Percentiles rank a stretch among this genome's conserved stretches.
Evolutionary conservation across 768 basidiomycete genomes (phyloP).

Genomic region (Panaeolus papilionaceus): DNA sequence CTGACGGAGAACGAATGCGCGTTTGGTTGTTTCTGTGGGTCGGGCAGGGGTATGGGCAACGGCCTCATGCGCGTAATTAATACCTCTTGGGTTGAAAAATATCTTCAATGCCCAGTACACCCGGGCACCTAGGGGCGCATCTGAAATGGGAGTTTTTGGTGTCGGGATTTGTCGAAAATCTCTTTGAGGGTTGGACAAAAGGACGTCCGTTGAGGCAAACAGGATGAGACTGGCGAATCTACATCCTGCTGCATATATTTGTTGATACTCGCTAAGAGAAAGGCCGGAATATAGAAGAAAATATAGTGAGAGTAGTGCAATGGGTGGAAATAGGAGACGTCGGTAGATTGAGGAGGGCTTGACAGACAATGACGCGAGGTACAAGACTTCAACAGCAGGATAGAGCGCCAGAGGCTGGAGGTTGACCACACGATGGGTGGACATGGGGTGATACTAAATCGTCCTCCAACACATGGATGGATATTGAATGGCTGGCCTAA

Average conservation of each 20-base stretch:
- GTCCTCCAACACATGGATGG: background rate
- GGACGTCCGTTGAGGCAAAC: conserved; percentile 6
- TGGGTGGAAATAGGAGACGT: background rate
- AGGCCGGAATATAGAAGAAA: background rate
- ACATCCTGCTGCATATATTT: conserved; percentile 11
- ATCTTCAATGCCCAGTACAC: conserved; percentile 8
- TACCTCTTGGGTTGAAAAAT: conserved; percentile 12
- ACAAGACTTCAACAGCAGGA: background rate
- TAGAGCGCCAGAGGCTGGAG: background rate
- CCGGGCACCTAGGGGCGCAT: background rate
- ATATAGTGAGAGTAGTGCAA: background rate
- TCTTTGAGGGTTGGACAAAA: background rate
- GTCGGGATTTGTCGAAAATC: background rate
- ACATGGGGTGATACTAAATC: background rate
- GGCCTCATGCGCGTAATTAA: conserved; percentile 17
- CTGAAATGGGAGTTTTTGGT: background rate
- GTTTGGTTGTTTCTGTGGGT: conserved; percentile 8
- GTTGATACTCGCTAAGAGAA: background rate
- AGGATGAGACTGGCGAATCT: conserved; percentile 3
- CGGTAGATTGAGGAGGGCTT: background rate
- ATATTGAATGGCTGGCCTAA: background rate
- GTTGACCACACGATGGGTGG: background rate
- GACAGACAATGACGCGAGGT: background rate
- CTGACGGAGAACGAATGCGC: conserved; percentile 10
- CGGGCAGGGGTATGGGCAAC: background rate